Evolutionary conservation across 306 rosid genomes (phyloP).

Genomic region (Purshia tridentata): DNA sequence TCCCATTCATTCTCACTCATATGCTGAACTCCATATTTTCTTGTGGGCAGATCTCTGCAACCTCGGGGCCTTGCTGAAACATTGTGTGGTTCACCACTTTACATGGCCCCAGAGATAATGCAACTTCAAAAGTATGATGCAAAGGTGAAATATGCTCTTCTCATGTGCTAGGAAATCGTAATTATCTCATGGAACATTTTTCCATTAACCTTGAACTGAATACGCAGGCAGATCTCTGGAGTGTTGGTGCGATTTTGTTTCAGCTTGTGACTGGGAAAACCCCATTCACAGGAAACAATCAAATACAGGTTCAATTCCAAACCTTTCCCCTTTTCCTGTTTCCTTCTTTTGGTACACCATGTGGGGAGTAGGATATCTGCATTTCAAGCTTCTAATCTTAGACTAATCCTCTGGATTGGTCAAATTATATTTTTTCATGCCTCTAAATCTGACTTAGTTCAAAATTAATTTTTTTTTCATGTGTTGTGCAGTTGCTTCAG

Average conservation of each 20-base stretch:
- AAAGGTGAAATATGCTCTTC: constrained; percentile 61
- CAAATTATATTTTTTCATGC: constrained; percentile 14
- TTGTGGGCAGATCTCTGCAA: constrained; percentile 75
- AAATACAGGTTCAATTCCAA: constrained; percentile 64
- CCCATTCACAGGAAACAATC: constrained; percentile 92
- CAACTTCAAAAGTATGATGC: constrained; percentile 98
- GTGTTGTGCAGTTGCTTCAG: constrained; percentile 79
- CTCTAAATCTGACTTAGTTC: constrained; percentile 17
- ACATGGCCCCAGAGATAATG: constrained; percentile 99
- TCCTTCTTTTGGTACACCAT: constrained; percentile 11
- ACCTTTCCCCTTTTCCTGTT: background rate
- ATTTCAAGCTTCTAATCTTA: constrained; percentile 16
- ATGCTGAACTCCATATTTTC: constrained; percentile 13
- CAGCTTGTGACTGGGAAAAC: constrained; percentile 94
- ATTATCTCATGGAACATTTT: constrained; percentile 28
- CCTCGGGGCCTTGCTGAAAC: constrained; percentile 98
- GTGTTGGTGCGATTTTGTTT: constrained; percentile 92
- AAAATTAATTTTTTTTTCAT: constrained; percentile 20
- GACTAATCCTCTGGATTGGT: constrained; percentile 19
- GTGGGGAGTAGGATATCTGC: constrained; percentile 13
- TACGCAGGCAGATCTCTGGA: constrained; percentile 99
- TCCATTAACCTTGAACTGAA: constrained; percentile 47
- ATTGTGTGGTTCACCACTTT: constrained; percentile 98
- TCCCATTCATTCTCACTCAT: constrained; percentile 3
- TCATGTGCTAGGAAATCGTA: background rate